These are phyloP conservation scores for Oryza coarctata DNA, from an alignment of 176 grass and related monocot genomes.

Conservation along the genomic window DNA sequence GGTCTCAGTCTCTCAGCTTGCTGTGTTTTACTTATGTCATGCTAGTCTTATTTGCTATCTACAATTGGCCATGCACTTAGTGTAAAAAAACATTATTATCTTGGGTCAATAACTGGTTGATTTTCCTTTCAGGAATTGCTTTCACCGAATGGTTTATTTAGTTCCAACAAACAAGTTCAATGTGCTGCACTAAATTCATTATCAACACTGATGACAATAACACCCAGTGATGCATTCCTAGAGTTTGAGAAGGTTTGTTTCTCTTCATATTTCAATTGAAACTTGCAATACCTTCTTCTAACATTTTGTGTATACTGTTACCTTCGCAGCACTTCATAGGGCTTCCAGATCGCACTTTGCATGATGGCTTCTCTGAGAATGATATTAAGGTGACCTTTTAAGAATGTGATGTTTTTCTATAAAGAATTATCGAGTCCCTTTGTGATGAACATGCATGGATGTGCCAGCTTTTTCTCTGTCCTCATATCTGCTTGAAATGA, in stretches of 20 bases:
- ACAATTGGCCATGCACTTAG: background rate
- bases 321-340: constrained; percentile 72
- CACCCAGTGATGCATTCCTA: constrained; percentile 76
- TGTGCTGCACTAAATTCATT: constrained; percentile 68
- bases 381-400: constrained; percentile 75
- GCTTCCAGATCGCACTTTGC: constrained; percentile 66
- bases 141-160: constrained; percentile 69
- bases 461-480: background rate
- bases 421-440: background rate
- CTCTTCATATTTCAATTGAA: constrained; percentile 29
- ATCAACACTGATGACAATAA: constrained; percentile 85
- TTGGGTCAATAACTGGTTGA: constrained; percentile 8
- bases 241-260: constrained; percentile 84
- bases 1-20: background rate
- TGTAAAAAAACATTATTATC: background rate
- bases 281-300: constrained; percentile 26
- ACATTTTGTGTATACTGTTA: constrained; percentile 32
- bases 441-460: background rate
- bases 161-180: constrained; percentile 56
- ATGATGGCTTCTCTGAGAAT: constrained; percentile 71
- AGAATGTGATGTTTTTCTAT: constrained; percentile 27
- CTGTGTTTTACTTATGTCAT: constrained; percentile 4
- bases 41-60: background rate
- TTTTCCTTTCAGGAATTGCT: constrained; percentile 75
- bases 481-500: background rate